Evolutionary conservation across 1,139 yeast species (phyloP).

Genomic region (Diutina siamensis): DNA sequence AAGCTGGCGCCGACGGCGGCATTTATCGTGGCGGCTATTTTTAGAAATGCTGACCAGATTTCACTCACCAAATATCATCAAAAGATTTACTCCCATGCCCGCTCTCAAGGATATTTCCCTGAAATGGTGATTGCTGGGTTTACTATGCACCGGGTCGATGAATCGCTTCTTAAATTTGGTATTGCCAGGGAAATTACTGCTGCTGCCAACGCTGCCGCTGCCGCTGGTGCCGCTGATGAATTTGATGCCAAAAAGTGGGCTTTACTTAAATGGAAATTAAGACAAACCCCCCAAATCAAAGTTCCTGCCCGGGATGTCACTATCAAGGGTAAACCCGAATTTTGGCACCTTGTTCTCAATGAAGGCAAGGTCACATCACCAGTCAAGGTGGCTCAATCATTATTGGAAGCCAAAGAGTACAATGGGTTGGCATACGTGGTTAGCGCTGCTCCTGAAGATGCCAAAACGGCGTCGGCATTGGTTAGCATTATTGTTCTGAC

Average conservation of each 20-base stretch:
- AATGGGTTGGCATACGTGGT: background rate
- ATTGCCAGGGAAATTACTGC: background rate
- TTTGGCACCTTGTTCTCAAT: constrained; percentile 1
- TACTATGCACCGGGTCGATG: background rate
- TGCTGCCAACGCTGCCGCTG: background rate
- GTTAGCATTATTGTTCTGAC: background rate
- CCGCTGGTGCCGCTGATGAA: background rate
- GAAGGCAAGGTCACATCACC: background rate
- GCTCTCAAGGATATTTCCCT: background rate
- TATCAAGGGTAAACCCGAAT: background rate
- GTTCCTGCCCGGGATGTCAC: background rate
- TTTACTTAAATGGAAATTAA: background rate
- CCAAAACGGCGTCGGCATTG: background rate
- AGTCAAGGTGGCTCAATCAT: background rate
- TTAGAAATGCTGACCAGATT: background rate
- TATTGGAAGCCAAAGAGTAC: background rate
- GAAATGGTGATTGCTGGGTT: background rate
- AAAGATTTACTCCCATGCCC: background rate
- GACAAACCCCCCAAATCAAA: background rate
- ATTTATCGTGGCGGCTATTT: background rate
- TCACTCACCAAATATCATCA: background rate
- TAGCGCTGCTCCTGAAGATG: background rate
- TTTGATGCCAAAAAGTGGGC: background rate
- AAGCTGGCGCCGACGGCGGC: background rate
- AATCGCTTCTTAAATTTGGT: background rate